Evolutionary conservation across 352 stramenopile species (phyloP).

Genomic region (Pythium volutum): DNA sequence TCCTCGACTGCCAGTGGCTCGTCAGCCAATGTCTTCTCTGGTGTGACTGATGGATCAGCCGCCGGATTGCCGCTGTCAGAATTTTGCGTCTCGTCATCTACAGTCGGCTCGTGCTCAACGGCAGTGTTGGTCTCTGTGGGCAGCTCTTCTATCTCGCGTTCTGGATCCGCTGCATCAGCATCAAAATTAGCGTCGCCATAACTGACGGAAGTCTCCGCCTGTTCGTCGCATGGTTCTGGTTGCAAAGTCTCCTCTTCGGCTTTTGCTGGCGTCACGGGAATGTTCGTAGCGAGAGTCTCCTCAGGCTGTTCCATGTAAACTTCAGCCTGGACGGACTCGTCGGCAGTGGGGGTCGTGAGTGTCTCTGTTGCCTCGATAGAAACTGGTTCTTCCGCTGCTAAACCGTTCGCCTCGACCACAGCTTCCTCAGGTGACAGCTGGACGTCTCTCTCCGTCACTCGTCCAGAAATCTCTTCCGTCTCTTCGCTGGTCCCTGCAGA

Average conservation of each 20-base stretch:
- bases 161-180: background rate
- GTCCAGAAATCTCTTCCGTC: background rate
- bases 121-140: background rate
- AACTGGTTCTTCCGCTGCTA: background rate
- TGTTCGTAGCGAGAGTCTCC: background rate
- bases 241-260: too few relatives aligned
- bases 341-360: background rate
- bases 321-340: background rate
- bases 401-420: background rate
- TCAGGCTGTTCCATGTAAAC: background rate
- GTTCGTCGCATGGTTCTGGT: background rate
- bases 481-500: background rate
- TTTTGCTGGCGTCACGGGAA: background rate
- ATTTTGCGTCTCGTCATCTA: background rate
- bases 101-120: background rate
- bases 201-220: background rate
- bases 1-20: too few relatives aligned
- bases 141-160: background rate
- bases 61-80: background rate
- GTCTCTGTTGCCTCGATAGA: background rate
- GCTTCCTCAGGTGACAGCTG: background rate
- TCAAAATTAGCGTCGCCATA: slow-evolving; percentile 10
- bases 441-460: background rate
- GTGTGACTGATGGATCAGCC: too few relatives aligned
- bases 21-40: too few relatives aligned